Evolutionary conservation across 768 basidiomycete genomes (phyloP), one percentile per base, ranked within the genome.

Genomic region (Mycena pura): DNA sequence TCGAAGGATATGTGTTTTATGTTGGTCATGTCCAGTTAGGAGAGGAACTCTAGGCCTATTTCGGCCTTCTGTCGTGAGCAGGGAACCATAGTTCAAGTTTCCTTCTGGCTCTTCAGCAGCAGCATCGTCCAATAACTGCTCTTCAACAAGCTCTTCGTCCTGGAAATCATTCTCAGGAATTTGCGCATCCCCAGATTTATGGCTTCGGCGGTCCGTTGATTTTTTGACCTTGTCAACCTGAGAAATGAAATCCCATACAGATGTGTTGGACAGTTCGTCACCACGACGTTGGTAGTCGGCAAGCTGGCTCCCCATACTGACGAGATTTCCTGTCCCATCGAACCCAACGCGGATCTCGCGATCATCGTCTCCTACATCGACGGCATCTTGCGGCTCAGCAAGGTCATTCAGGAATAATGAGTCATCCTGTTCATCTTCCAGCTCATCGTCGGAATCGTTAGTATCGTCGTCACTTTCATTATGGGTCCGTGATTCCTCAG

Each of bases 241-340:
- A 0, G 69, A 36, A 0, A 73, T 61, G 47, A 61, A 75, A 22
- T 78, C 77, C 73, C 73, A 78, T 0, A 74, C 27, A 57, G 38
- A 69, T 3, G 70, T n/a, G 2, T 67, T 15, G 3, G 58, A 3
- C 1, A 77, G 54, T 3, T 34, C 34, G 1, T 51, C n/a, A 7
- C 59, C 65, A 22, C 70, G 60, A 2, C 47, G 49, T 17, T 68
- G 52, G 34, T 78, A 78, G 47, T 76, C 74, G 7, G 49, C 38
- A 1, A 72, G 36, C 41, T 74, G 74, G 22, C 28, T 43, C 0
- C 60, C 47, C 32, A 61, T 55, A 0, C 61, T 49, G 2, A 69
- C 47, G 10, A 72, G n/a, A 3, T 63, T 31, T 0, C 70, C 72
- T 3, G 49, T 15, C 1, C 55, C 51, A 21, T 67, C 39, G 15